phyloP scores from a whole-genome alignment of 306 rosid genomes.

The Cyamopsis tetragonoloba region DNA sequence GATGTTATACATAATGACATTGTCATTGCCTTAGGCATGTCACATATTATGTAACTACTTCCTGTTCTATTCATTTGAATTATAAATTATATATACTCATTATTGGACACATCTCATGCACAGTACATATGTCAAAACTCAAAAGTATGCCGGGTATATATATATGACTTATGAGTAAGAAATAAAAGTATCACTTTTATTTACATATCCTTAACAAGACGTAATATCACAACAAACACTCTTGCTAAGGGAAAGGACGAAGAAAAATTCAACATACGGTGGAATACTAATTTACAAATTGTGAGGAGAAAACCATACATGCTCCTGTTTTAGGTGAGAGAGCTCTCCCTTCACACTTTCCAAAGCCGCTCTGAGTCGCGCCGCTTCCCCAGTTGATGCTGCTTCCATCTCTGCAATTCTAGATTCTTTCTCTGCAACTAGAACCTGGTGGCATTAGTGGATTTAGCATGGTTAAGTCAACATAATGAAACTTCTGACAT shows the following conservation, averaged over 20 bases:
- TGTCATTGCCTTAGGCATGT: background rate
- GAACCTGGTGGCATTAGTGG: constrained; percentile 53
- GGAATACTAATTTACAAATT: constrained; percentile 16
- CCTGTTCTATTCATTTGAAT: background rate
- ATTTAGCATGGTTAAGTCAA: constrained; percentile 21
- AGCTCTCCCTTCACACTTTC: constrained; percentile 88
- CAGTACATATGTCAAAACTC: background rate
- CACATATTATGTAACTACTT: background rate
- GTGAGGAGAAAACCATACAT: constrained; percentile 48
- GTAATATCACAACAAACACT: constrained; percentile 8
- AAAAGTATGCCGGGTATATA: background rate
- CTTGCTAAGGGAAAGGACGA: background rate
- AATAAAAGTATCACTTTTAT: too few relatives aligned
- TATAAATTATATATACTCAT: constrained; percentile 11
- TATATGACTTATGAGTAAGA: too few relatives aligned
- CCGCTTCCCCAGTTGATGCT: constrained; percentile 92
- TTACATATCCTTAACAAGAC: too few relatives aligned
- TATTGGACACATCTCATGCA: background rate
- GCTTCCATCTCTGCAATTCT: constrained; percentile 99
- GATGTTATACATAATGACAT: background rate
- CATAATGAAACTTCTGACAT: constrained; percentile 18
- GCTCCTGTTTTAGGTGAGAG: constrained; percentile 73
- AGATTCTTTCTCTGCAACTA: constrained; percentile 87
- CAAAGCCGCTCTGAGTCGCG: constrained; percentile 78
- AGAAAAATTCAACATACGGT: constrained; percentile 6